Base-by-base conservation (phyloP, 2,329 filamentous ascomycete genomes). In the Teratosphaeria destructans region DNA sequence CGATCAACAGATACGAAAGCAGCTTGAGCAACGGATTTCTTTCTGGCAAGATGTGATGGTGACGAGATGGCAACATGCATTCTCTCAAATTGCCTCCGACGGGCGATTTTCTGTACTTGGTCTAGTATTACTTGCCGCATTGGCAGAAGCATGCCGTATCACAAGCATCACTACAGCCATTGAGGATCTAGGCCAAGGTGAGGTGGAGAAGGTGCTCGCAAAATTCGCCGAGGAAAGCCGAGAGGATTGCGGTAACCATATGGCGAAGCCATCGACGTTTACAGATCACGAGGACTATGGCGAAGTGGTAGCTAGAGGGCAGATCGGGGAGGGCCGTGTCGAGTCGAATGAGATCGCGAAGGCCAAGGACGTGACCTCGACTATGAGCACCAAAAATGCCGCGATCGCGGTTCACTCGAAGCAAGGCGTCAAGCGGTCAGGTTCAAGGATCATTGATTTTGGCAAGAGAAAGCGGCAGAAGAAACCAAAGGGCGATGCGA, bases 401-500 rank as follows among this genome's bases (percentile, higher is more conserved):
- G 8, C 5, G 19, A 16, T 37, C 26, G 23, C 16, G 14, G 16
- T 19, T 12, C 16, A 4, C 8, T 29, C 12, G 5, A 34, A 32
- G 34, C 53, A 55, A 23, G 53, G 14, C n/a, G 10, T n/a, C 34
- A 37, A 34, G 53, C 29, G 34, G 11, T n/a, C 34, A 6, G 53
- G 23, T 7, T 37, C 34, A 37, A 55, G 32, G 12, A 55, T 37
- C 19, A 55, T 37, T 32, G 53, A 55, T 23, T 7, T 34, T 8
- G 19, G 23, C 23, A 55, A 55, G 29, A 55, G 7, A 14, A 55
- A 55, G 53, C 53, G 53, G 16, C 53, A 79, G 69, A 84, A 81
- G 66, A 81, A 79, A 67, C 81, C 79, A 59, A 82, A 77, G 64
- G 81, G 77, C 5, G 84, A 91, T 69, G 86, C 83, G 52, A 88